A percentile compares a stretch with the other conserved stretches of the same genome.
These are phyloP conservation scores for Cystobasidium pallidum DNA, from an alignment of 1,284 basidiomycete genomes.

Conservation along the genomic window DNA sequence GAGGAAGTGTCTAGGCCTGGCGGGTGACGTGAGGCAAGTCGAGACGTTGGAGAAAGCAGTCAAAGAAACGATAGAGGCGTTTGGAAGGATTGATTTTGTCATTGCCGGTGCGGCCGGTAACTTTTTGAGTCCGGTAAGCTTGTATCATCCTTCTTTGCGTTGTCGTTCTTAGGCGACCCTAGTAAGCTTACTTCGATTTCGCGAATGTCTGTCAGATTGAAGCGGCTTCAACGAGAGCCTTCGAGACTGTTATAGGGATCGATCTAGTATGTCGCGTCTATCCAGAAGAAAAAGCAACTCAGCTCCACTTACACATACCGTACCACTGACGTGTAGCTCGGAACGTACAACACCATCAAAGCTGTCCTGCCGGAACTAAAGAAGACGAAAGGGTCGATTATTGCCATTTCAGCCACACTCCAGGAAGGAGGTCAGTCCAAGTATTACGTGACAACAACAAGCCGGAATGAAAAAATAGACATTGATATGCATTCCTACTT, in stretches of 20 bases:
- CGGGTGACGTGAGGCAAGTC: conserved; percentile 82
- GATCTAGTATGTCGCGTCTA: no score
- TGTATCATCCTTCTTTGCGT: background rate
- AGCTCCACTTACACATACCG: no score
- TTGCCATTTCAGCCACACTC: conserved; percentile 87
- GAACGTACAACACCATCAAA: conserved; percentile 92
- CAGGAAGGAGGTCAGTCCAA: conserved; percentile 64
- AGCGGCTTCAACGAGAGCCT: conserved; percentile 80
- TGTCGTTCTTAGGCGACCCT: no score
- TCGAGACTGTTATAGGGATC: conserved; percentile 91
- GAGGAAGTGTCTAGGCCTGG: conserved; percentile 69
- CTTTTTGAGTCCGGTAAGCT: conserved; percentile 39
- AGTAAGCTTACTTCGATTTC: background rate
- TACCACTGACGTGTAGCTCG: conserved; percentile 64
- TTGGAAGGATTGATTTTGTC: conserved; percentile 90
- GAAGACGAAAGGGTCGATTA: conserved; percentile 71
- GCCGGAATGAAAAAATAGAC: conserved; percentile 61
- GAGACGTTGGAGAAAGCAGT: conserved; percentile 76
- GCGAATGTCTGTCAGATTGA: conserved; percentile 63
- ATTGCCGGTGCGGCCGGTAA: conserved; percentile 63
- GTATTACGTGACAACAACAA: no score
- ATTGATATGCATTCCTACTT: background rate
- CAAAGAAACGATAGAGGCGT: conserved; percentile 70
- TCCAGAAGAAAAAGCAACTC: no score
- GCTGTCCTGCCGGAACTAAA: conserved; percentile 78